Evolutionary conservation across 2,329 filamentous ascomycete species (phyloP), one percentile per base, ranked within the genome.

Genomic region (Drechslerella coelobrocha): DNA sequence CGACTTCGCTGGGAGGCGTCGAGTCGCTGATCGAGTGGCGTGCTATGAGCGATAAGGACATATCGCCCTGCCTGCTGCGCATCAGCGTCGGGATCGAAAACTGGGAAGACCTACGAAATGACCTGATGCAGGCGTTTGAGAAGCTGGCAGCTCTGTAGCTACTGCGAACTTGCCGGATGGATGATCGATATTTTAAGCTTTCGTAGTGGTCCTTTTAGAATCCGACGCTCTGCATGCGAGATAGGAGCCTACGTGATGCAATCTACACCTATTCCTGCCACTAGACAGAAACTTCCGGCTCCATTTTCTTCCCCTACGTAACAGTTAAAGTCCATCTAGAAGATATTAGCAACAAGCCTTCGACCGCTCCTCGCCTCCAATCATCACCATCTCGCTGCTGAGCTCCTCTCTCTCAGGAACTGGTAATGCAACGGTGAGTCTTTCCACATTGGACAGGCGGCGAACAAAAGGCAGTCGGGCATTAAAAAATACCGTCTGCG

Each of bases 11-110:
- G 26, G 94, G 94, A 1, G 93, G 94, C 2, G 91, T 97, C 8
- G 94, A 97, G 84, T 94, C 91, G 77, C 80, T 97, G 81, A 92
- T 99, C 75, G 94, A 99, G 84, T 99, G 94, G 94, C 84, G 94
- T 68, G 86, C 89, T 51, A 94, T 99, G 91, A 88, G 87, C 68
- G 94, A 99, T 81, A 76, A 79, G 2, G 82, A 78, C 0, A 87
- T 95, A 39, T 90, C 95, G 77, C 84, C 83, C 76, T 82, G 85
- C 65, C 78, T 97, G 78, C 76, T 97, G 79, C 82, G 94, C 55
- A 81, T 99, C 27, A 97, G 92, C 78, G 81, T 97, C 31, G 94
- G 94, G 0, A 84, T 97, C 29, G 94, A 99, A 82, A 86, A 84
- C 50, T 89, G 89, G 83, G 89, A 94, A 78, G 94, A 97, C 80